phyloP scores from a whole-genome alignment of 2,329 filamentous ascomycete genomes.

The Aspergillus fumigatus region DNA sequence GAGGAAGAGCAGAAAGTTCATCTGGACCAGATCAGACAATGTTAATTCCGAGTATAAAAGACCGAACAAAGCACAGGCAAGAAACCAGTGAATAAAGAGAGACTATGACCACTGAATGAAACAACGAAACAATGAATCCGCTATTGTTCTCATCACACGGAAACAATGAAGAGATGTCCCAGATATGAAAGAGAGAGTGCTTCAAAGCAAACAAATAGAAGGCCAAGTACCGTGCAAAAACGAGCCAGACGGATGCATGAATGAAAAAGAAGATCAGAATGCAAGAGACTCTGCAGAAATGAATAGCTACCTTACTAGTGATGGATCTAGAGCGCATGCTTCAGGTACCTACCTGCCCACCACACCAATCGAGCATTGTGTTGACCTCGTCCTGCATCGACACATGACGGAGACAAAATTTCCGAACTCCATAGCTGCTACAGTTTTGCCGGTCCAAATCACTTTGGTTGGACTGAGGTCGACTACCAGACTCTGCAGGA shows the following conservation, averaged over 20 bases:
- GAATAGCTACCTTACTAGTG: background rate
- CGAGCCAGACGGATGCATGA: background rate
- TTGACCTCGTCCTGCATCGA: background rate
- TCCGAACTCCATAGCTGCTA: conserved; percentile 6
- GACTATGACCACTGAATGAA: background rate
- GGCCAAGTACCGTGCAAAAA: background rate
- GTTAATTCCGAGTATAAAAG: background rate
- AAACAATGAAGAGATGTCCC: background rate
- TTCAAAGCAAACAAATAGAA: background rate
- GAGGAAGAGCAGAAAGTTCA: background rate
- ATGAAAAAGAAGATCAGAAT: conserved; percentile 1
- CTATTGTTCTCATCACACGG: background rate
- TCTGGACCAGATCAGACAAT: background rate
- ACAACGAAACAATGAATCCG: background rate
- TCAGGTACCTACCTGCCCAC: background rate
- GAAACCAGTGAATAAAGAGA: background rate
- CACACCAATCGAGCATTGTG: background rate
- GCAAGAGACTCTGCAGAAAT: background rate
- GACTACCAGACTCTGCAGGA: conserved; percentile 9
- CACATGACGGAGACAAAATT: conserved; percentile 14
- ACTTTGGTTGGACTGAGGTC: conserved; percentile 8
- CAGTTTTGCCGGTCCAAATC: background rate
- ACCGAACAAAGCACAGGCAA: background rate
- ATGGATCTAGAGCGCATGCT: background rate
- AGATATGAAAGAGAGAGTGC: background rate